Evolutionary conservation across 1,284 basidiomycete species (phyloP).

Genomic region (Fomes fomentarius): DNA sequence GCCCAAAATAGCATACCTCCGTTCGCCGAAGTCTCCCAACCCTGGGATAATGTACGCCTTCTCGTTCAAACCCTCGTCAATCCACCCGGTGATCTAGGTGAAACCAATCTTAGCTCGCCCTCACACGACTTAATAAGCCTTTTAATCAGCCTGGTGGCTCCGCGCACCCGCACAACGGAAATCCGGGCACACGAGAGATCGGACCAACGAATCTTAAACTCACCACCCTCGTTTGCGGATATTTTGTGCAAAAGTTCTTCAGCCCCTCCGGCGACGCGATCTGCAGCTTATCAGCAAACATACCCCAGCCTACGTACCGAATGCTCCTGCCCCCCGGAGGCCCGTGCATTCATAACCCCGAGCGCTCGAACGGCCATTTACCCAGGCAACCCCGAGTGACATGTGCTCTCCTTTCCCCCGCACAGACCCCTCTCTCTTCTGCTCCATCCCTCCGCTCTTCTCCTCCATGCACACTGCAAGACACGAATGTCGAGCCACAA

Average conservation of each 20-base stretch:
- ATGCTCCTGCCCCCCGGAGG: not conserved
- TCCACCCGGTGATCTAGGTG: constrained; percentile 90
- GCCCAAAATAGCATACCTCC: constrained; percentile 54
- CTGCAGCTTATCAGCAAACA: constrained; percentile 42
- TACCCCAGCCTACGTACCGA: not conserved
- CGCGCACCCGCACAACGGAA: no score
- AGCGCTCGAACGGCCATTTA: not conserved
- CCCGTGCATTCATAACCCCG: not conserved
- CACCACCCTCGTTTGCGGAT: constrained; percentile 84
- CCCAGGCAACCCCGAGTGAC: not conserved
- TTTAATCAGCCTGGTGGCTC: no score
- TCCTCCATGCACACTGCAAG: no score
- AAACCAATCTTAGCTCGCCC: constrained; percentile 6
- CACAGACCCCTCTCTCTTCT: no score
- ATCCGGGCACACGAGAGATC: no score
- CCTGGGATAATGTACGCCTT: constrained; percentile 90
- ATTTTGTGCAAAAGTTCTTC: constrained; percentile 78
- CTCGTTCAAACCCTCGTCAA: constrained; percentile 92
- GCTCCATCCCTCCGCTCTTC: no score
- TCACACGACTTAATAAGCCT: no score
- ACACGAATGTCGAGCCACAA: no score
- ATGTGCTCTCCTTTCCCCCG: no score
- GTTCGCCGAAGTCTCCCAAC: constrained; percentile 90
- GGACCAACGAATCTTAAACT: constrained; percentile 33
- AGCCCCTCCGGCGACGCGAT: constrained; percentile 93